Conservation (phyloP, 1,139 yeast genomes). For the Lipomyces yarrowii region DNA sequence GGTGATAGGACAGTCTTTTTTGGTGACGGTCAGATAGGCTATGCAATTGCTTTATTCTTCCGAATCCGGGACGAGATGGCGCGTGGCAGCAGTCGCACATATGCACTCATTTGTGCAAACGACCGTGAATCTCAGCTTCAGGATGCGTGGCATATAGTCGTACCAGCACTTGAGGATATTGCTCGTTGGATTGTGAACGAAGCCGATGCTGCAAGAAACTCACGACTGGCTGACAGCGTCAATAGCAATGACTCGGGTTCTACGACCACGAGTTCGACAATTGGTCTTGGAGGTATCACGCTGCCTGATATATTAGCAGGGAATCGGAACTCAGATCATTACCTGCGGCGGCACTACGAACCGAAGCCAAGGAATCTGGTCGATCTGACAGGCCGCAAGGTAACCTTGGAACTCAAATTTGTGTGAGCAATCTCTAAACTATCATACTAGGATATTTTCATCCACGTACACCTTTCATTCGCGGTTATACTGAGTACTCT, state of each 20-base stretch:
- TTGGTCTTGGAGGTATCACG: neutral
- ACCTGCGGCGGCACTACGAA: constrained; percentile 23
- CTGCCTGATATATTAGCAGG: constrained; percentile 1
- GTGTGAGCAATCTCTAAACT: neutral
- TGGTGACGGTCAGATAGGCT: constrained; percentile 70
- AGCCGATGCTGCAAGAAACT: constrained; percentile 6
- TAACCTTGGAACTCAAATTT: neutral
- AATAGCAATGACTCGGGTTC: neutral
- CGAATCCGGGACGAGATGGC: constrained; percentile 70
- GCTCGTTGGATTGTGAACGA: constrained; percentile 40
- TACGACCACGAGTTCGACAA: neutral
- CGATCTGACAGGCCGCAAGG: constrained; percentile 11
- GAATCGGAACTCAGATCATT: constrained; percentile 10
- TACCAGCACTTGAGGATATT: constrained; percentile 54
- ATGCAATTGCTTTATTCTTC: constrained; percentile 66
- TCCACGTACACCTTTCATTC: constrained; percentile 12
- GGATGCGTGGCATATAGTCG: constrained; percentile 60
- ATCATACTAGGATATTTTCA: constrained; percentile 10
- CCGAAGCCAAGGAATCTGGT: constrained; percentile 12
- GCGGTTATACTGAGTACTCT: constrained; percentile 4
- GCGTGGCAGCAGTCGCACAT: constrained; percentile 77
- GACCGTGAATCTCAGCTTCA: constrained; percentile 59
- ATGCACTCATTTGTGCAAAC: constrained; percentile 63
- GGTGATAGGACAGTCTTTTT: constrained; percentile 62
- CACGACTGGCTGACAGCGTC: neutral